Percentiles rank a stretch among this genome's conserved stretches.
These are phyloP conservation scores for Mrakiaceae sp. DNA, from an alignment of 1,284 basidiomycete genomes.

Conservation along the genomic window DNA sequence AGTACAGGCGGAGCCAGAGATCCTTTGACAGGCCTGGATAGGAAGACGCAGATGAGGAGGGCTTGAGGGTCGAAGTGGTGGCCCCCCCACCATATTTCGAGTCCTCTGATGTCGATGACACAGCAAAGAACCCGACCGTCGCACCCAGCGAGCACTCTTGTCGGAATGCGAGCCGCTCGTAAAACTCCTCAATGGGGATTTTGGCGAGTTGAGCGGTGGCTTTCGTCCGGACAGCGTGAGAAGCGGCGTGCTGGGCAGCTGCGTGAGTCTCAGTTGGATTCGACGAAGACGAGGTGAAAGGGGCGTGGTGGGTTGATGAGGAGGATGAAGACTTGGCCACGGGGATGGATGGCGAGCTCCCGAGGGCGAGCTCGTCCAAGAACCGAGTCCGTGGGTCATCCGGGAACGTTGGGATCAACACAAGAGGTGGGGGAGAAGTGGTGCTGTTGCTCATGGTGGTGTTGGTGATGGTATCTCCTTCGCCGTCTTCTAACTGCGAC, in stretches of 20 bases:
- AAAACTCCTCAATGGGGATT: conserved; percentile 59
- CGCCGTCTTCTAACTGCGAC: not conserved
- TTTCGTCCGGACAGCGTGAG: conserved; percentile 22
- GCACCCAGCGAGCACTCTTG: conserved; percentile 80
- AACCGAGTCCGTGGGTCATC: conserved; percentile 91
- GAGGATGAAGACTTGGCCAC: not conserved
- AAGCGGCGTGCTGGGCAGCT: not conserved
- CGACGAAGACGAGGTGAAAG: not conserved
- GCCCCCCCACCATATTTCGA: not conserved
- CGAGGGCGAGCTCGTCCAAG: conserved; percentile 64
- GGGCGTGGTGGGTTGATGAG: not conserved
- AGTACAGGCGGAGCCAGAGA: conserved; percentile 3
- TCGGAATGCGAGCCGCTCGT: conserved; percentile 87
- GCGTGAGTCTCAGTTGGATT: not conserved
- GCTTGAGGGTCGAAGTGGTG: not conserved
- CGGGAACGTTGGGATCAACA: conserved; percentile 72
- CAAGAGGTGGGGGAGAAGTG: conserved; percentile 17
- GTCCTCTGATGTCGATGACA: conserved; percentile 31
- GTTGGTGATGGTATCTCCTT: conserved; percentile 44
- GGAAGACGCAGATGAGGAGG: not conserved
- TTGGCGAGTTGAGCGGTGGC: conserved; percentile 33
- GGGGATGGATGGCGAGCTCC: conserved; percentile 28
- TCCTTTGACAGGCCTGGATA: not conserved
- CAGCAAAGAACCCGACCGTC: conserved; percentile 76
- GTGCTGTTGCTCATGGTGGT: conserved; percentile 23